These are phyloP conservation scores for Diaporthe caulivora DNA, from an alignment of 2,329 filamentous ascomycete genomes.

Conservation along the genomic window DNA sequence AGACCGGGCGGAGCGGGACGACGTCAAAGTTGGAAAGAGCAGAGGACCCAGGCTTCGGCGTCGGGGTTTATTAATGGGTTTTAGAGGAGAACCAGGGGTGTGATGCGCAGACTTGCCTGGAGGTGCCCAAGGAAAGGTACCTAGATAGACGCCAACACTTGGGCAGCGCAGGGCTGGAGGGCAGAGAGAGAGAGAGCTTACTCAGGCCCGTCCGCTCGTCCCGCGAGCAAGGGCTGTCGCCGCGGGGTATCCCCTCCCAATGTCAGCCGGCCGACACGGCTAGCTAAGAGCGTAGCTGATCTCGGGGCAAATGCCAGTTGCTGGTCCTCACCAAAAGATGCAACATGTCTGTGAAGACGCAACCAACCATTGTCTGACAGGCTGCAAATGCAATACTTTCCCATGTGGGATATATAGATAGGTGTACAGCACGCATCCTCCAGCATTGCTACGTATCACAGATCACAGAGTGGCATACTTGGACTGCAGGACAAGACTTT, in stretches of 20 bases:
- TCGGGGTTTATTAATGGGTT: slow-evolving; percentile 38
- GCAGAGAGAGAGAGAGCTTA: slow-evolving; percentile 32
- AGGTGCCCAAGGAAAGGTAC: slow-evolving; percentile 16
- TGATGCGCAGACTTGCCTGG: slow-evolving; percentile 32
- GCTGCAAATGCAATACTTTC: not conserved
- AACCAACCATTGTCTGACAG: not conserved
- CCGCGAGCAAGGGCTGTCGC: slow-evolving; percentile 24
- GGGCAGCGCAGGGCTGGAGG: slow-evolving; percentile 9
- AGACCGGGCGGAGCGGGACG: slow-evolving; percentile 29
- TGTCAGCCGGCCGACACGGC: slow-evolving; percentile 11
- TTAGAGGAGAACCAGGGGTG: slow-evolving; percentile 27
- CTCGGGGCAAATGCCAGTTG: not conserved
- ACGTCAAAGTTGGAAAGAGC: slow-evolving; percentile 32
- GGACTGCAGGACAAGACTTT: not conserved
- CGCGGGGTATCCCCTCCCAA: slow-evolving; percentile 33
- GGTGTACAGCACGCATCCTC: not conserved
- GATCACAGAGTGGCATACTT: not conserved
- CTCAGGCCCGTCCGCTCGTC: slow-evolving; percentile 32
- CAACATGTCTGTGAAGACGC: not conserved
- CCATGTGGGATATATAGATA: too few species aligned
- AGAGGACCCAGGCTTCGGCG: slow-evolving; percentile 28
- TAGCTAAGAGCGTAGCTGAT: not conserved
- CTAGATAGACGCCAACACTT: slow-evolving; percentile 13
- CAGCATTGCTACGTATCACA: not conserved
- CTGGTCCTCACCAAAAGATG: not conserved